Conservation (phyloP, 768 basidiomycete species). For the Serendipita sp. region DNA sequence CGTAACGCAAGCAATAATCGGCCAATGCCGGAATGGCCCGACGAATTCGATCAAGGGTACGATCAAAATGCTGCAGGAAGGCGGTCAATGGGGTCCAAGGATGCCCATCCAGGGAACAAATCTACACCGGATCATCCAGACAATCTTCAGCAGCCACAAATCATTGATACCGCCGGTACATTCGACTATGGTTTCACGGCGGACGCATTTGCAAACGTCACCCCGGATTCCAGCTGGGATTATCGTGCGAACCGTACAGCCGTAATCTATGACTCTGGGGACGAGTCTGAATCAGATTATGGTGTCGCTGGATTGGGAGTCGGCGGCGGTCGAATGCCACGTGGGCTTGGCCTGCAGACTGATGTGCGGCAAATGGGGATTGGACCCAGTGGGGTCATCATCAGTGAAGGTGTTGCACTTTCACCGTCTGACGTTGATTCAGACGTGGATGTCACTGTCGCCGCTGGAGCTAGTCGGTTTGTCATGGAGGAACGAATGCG, state of each 20-base stretch:
- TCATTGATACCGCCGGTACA: neutral
- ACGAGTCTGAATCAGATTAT: neutral
- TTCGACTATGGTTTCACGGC: slow-evolving; percentile 4
- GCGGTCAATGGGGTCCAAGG: neutral
- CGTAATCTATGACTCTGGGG: slow-evolving; percentile 3
- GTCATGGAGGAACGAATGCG: slow-evolving; percentile 9
- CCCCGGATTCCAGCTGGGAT: slow-evolving; percentile 1
- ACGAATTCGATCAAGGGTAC: neutral
- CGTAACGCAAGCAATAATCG: neutral
- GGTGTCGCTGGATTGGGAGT: neutral
- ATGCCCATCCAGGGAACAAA: neutral
- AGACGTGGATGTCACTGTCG: slow-evolving; percentile 20
- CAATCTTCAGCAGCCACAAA: neutral
- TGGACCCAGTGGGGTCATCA: neutral
- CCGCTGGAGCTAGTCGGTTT: slow-evolving; percentile 12
- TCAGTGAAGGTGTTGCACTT: slow-evolving; percentile 22
- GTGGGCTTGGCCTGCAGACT: neutral
- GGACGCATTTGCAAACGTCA: neutral
- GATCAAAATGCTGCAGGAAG: neutral
- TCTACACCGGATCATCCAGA: neutral
- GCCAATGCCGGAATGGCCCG: neutral
- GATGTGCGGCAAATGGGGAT: neutral
- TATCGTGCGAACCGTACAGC: slow-evolving; percentile 1
- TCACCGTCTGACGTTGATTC: slow-evolving; percentile 41
- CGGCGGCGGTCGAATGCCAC: neutral